These are phyloP conservation scores for Mrakia frigida DNA, from an alignment of 768 basidiomycete species.

Conservation along the genomic window DNA sequence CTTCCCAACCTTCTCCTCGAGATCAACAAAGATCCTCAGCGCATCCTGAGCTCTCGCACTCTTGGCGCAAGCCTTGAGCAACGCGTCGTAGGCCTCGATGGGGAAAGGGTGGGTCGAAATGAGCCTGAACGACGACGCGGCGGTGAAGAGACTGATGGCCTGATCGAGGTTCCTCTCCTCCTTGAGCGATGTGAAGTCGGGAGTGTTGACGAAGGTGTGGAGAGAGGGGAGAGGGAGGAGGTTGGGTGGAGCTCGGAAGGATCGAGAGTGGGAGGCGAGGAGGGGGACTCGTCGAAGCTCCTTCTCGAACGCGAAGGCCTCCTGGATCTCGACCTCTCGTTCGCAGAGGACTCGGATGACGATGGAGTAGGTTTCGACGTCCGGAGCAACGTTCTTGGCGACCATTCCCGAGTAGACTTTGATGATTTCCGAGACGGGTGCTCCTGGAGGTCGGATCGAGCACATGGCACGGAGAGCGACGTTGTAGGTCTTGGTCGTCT, in stretches of 20 bases:
- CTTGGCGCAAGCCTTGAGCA: conserved; percentile 61
- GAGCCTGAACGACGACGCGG: conserved; percentile 48
- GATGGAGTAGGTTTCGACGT: conserved; percentile 56
- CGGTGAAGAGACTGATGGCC: conserved; percentile 68
- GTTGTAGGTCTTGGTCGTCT: conserved; percentile 56
- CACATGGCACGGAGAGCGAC: conserved; percentile 56
- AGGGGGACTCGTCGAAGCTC: conserved; percentile 1
- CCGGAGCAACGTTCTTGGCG: conserved; percentile 58
- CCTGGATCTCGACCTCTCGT: conserved; percentile 61
- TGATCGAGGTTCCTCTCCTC: conserved; percentile 65
- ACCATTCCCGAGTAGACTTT: conserved; percentile 71
- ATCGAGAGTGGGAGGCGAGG: background rate
- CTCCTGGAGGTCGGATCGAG: conserved; percentile 45
- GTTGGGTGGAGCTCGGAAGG: conserved; percentile 16
- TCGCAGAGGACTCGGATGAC: conserved; percentile 60
- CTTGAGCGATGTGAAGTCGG: conserved; percentile 48
- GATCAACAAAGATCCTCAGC: conserved; percentile 59
- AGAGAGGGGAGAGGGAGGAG: conserved; percentile 15
- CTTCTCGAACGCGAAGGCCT: conserved; percentile 19
- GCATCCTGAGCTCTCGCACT: conserved; percentile 59
- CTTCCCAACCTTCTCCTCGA: conserved; percentile 48
- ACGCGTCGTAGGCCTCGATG: conserved; percentile 49
- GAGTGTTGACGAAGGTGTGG: conserved; percentile 1
- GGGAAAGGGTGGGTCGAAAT: conserved; percentile 43
- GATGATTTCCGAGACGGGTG: conserved; percentile 56